Conservation (phyloP, 805 yeast species). For the Wickerhamiella alocasiicola region DNA sequence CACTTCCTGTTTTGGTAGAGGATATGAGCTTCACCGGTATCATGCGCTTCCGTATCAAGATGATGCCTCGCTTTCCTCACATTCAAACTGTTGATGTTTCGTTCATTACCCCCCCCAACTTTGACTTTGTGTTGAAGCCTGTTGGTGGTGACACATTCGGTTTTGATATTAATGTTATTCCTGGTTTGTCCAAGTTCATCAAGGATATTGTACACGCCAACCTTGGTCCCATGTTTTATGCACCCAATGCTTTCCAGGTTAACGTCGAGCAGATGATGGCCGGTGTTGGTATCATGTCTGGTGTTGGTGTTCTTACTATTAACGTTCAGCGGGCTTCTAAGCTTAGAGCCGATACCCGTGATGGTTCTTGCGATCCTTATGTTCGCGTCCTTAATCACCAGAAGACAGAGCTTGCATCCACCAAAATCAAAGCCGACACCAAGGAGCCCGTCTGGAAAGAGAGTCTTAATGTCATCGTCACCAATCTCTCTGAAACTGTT, state of each 20-base stretch:
- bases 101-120: slow-evolving; percentile 71
- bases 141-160: slow-evolving; percentile 75
- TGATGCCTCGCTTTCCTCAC: slow-evolving; percentile 88
- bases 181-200: slow-evolving; percentile 74
- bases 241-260: slow-evolving; percentile 86
- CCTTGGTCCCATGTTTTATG: slow-evolving; percentile 75
- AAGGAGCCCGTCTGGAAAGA: slow-evolving; percentile 75
- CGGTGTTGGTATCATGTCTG: slow-evolving; percentile 64
- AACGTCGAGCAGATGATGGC: slow-evolving; percentile 83
- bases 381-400: slow-evolving; percentile 49
- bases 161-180: slow-evolving; percentile 71
- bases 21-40: slow-evolving; percentile 65
- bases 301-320: slow-evolving; percentile 76
- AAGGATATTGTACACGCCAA: slow-evolving; percentile 76
- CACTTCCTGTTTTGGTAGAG: slow-evolving; percentile 68
- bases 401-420: slow-evolving; percentile 44
- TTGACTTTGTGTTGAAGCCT: slow-evolving; percentile 73
- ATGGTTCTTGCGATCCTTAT: slow-evolving; percentile 85
- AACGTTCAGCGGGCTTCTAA: slow-evolving; percentile 53
- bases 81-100: slow-evolving; percentile 81
- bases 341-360: slow-evolving; percentile 51
- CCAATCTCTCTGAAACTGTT: slow-evolving; percentile 72
- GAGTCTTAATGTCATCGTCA: slow-evolving; percentile 54
- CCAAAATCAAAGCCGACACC: slow-evolving; percentile 57
- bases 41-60: slow-evolving; percentile 70